Base-by-base conservation (phyloP, 371 early-diverging fungal species). In the Thermomucor indicae-seudaticae region DNA sequence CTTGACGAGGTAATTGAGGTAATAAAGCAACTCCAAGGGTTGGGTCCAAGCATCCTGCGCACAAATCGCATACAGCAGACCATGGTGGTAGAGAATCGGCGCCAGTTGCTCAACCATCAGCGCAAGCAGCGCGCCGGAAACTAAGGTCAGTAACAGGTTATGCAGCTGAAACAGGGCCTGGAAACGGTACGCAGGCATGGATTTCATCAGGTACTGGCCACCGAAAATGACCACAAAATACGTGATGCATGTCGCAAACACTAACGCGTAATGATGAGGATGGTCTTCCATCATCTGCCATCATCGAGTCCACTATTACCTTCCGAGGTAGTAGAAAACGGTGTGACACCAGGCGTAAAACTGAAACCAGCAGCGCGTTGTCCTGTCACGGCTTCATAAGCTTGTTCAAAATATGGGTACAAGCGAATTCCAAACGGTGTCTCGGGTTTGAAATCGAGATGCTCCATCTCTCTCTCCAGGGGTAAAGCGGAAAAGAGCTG, bases 1-100 rank as follows among this genome's bases (percentile, higher is more conserved):
- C 71, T 92, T 92, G 65, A 84, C 78, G 45, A 90, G 70, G 58
- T 91, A 90, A 75, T 92, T 92, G 53, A 88, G 71, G 65, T 89
- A 90, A 78, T 89, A 91, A 35, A 87, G 58, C 40, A 85, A 53
- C 64, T 86, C 87, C 53, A 90, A 75, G 22, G 79, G 79, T 63
- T 85, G 84, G 50, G 84, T 85, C 84, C 84, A 89, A 43, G 74
- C 76, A 52, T 79, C 67, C 19, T 64, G 50, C 51, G 72, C 57
- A 64, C 91, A 90, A 44, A 91, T 69, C 27, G 86, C 78, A 50
- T 76, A 79, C 65, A 84, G 78, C 12, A 88, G 55, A 35, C 90
- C 90, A 41, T 85, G 64, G 42, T 77, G 62, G 55, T 62, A 61
- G 40, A 83, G 46, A 30, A 80, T 80, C 6, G 88, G 86, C 51